Percentiles rank a stretch among this genome's conserved stretches.
phyloP scores from a whole-genome alignment of 176 grass and related monocot genomes.

The Poa annua region DNA sequence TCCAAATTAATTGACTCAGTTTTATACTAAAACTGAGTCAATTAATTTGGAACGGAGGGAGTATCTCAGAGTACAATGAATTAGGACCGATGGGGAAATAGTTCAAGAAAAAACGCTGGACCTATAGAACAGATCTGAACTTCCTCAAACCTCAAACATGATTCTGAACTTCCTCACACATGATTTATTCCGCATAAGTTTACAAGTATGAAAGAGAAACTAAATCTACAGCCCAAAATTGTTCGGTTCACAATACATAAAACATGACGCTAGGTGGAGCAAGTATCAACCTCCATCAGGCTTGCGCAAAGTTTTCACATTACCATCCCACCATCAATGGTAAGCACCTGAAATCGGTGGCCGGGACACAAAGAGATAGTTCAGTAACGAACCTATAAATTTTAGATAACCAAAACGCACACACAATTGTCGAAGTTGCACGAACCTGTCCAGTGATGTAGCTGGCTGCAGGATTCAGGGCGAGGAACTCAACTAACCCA shows the following conservation, averaged over 20 bases:
- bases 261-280: not conserved
- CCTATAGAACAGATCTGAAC: not conserved
- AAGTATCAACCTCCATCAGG: conserved; percentile 10
- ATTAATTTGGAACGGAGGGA: too few species aligned
- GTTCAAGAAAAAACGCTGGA: not conserved
- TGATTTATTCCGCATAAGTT: conserved; percentile 34
- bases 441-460: conserved; percentile 64
- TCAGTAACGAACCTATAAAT: not conserved
- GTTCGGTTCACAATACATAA: not conserved
- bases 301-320: conserved; percentile 43
- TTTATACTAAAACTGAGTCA: too few species aligned
- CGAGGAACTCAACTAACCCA: conserved; percentile 55
- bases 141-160: not conserved
- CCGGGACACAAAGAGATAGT: not conserved
- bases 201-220: not conserved
- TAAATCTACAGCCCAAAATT: conserved; percentile 41
- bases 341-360: conserved; percentile 44
- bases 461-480: conserved; percentile 49
- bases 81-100: not conserved
- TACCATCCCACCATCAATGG: conserved; percentile 77
- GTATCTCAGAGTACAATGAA: not conserved
- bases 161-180: conserved; percentile 1
- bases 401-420: not conserved
- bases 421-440: not conserved
- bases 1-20: too few species aligned